Percentiles rank a stretch among this genome's conserved stretches.
These are phyloP conservation scores for Periconia digitata DNA, from an alignment of 2,329 filamentous ascomycete genomes.

Conservation along the genomic window DNA sequence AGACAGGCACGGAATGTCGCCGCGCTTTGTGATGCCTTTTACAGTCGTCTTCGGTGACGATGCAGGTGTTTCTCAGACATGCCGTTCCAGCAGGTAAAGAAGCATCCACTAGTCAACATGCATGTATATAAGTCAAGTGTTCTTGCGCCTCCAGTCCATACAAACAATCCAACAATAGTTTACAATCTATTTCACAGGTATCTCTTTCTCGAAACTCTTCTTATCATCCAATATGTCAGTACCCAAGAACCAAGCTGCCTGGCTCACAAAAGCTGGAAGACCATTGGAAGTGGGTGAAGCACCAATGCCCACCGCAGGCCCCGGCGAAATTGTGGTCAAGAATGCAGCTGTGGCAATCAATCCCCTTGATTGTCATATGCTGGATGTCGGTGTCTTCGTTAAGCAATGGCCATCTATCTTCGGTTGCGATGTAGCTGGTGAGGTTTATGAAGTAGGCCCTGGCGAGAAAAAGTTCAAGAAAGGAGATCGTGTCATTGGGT, in stretches of 20 bases:
- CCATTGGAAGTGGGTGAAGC: slow-evolving; percentile 22
- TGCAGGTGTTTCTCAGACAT: too few relatives aligned
- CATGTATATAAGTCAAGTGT: not conserved
- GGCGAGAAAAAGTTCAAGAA: slow-evolving; percentile 44
- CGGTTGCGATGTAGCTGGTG: slow-evolving; percentile 47
- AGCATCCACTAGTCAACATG: too few relatives aligned
- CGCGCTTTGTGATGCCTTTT: not conserved
- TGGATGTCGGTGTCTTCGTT: slow-evolving; percentile 33
- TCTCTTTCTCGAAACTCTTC: not conserved
- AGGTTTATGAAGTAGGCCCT: slow-evolving; percentile 46
- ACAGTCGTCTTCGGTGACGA: not conserved
- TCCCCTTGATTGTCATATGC: slow-evolving; percentile 25
- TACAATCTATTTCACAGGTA: not conserved
- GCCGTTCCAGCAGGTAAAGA: too few relatives aligned
- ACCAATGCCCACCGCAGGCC: slow-evolving; percentile 19
- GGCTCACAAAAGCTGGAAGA: slow-evolving; percentile 17
- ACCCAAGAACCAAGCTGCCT: slow-evolving; percentile 26
- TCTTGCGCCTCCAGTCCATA: not conserved
- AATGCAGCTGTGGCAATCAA: slow-evolving; percentile 33
- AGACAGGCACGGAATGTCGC: not conserved
- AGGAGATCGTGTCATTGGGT: slow-evolving; percentile 48
- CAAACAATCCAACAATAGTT: not conserved
- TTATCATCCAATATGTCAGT: slow-evolving; percentile 1
- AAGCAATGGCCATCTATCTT: slow-evolving; percentile 30
- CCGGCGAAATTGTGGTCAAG: slow-evolving; percentile 28